These are phyloP conservation scores for Paracorniculantispora psalliotae DNA, from an alignment of 2,329 filamentous ascomycete species.

Conservation along the genomic window DNA sequence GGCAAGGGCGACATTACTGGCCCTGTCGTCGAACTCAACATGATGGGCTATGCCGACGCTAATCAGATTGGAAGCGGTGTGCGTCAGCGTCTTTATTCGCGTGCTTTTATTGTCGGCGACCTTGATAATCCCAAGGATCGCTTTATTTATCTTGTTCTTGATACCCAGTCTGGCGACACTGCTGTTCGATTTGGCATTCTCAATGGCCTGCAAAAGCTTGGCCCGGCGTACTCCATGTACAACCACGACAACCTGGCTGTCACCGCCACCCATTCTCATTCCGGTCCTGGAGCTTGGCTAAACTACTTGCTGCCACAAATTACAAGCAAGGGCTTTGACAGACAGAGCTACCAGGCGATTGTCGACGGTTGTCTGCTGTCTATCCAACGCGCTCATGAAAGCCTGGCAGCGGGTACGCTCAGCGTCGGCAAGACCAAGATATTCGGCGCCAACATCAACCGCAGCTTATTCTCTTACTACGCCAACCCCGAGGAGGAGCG, in stretches of 20 bases:
- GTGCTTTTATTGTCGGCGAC: constrained; percentile 80
- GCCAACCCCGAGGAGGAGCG: constrained; percentile 74
- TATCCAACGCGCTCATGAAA: constrained; percentile 71
- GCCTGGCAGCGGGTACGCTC: constrained; percentile 52
- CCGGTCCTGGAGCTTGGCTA: constrained; percentile 83
- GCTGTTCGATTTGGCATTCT: constrained; percentile 80
- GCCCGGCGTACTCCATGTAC: constrained; percentile 65
- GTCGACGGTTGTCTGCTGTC: constrained; percentile 78
- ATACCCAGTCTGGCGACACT: constrained; percentile 80
- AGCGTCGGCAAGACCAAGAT: constrained; percentile 59
- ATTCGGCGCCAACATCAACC: constrained; percentile 71
- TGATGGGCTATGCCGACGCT: constrained; percentile 82
- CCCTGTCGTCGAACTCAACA: constrained; percentile 80
- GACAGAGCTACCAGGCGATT: constrained; percentile 80
- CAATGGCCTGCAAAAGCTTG: constrained; percentile 62
- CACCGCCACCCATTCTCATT: constrained; percentile 86
- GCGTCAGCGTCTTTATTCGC: constrained; percentile 78
- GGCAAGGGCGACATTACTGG: constrained; percentile 55
- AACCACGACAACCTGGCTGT: constrained; percentile 77
- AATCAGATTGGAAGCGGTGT: constrained; percentile 77
- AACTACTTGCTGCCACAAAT: constrained; percentile 90
- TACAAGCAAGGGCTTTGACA: constrained; percentile 78
- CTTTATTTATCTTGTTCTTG: constrained; percentile 82
- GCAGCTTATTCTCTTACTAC: constrained; percentile 78
- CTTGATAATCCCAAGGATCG: constrained; percentile 59